Percentiles rank a stretch among this genome's conserved stretches.
phyloP scores from a whole-genome alignment of 129 eudicot genomes.

The Heracleum sosnowskyi region DNA sequence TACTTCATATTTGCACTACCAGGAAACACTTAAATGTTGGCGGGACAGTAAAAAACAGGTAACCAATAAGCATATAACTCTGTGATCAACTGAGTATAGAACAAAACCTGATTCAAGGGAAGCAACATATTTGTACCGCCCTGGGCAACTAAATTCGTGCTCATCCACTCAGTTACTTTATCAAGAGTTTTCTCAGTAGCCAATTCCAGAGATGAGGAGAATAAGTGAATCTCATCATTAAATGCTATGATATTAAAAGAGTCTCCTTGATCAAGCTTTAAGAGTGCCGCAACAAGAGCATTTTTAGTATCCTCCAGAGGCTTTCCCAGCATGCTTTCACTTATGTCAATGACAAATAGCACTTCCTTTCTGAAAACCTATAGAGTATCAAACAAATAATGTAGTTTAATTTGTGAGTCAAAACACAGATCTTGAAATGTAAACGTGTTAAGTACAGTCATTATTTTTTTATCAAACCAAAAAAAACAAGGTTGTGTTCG shows the following conservation, averaged over 20 bases:
- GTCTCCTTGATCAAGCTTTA: slow-evolving; percentile 57
- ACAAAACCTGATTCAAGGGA: slow-evolving; percentile 62
- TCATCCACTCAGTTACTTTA: slow-evolving; percentile 63
- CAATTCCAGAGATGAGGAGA: slow-evolving; percentile 56
- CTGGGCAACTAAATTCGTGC: slow-evolving; percentile 59
- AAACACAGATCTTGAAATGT: neutral
- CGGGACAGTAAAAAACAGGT: neutral
- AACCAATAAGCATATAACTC: neutral
- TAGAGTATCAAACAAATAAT: neutral
- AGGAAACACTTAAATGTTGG: neutral
- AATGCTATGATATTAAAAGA: slow-evolving; percentile 76
- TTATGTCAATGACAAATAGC: slow-evolving; percentile 76
- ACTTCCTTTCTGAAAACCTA: slow-evolving; percentile 70
- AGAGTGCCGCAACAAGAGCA: slow-evolving; percentile 49
- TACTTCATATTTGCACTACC: neutral
- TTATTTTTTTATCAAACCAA: neutral
- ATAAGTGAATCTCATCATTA: slow-evolving; percentile 49
- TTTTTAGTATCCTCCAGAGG: slow-evolving; percentile 72
- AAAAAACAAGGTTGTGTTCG: neutral
- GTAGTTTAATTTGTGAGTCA: neutral
- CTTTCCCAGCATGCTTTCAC: slow-evolving; percentile 92
- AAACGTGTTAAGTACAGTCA: no score
- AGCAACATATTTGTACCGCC: slow-evolving; percentile 78
- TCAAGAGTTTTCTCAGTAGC: slow-evolving; percentile 63
- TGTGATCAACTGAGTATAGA: slow-evolving; percentile 6